Conservation (phyloP, 2,329 filamentous ascomycete species). For the Aspergillus vadensis region DNA sequence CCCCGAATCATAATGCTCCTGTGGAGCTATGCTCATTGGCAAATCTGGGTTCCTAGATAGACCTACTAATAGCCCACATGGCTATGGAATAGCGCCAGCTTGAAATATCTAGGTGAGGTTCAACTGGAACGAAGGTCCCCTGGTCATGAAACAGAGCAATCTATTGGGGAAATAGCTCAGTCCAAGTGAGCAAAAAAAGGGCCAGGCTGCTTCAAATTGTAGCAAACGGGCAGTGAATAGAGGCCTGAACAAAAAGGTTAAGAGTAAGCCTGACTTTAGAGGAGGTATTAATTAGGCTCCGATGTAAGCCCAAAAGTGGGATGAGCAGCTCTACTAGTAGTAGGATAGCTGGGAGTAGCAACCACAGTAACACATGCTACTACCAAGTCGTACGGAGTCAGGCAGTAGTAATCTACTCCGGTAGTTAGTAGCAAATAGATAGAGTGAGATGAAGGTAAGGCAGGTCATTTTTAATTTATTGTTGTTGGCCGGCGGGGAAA, state of each 20-base stretch:
- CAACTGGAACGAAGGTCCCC: no score
- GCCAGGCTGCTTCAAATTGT: no score
- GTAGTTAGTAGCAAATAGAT: not conserved
- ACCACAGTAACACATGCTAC: not conserved
- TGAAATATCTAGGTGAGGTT: no score
- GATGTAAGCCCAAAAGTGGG: slow-evolving; percentile 3
- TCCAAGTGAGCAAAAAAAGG: no score
- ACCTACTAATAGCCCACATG: no score
- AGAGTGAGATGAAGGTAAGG: not conserved
- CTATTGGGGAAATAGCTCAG: no score
- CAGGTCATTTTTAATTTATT: slow-evolving; percentile 3
- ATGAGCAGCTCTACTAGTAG: not conserved
- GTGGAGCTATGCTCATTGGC: not conserved
- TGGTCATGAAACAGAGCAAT: no score
- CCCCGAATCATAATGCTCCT: not conserved
- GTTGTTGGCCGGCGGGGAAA: slow-evolving; percentile 21
- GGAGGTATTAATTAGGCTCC: not conserved
- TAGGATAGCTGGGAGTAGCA: not conserved
- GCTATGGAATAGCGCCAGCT: no score
- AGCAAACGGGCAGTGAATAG: not conserved
- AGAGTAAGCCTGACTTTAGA: not conserved
- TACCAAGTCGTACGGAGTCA: no score
- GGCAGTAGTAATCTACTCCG: not conserved
- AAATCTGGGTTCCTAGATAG: no score
- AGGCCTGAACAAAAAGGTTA: not conserved